A percentile compares a stretch with the other conserved stretches of the same genome.
These are phyloP conservation scores for Polyporus arcularius DNA, from an alignment of 768 basidiomycete species.

Conservation along the genomic window DNA sequence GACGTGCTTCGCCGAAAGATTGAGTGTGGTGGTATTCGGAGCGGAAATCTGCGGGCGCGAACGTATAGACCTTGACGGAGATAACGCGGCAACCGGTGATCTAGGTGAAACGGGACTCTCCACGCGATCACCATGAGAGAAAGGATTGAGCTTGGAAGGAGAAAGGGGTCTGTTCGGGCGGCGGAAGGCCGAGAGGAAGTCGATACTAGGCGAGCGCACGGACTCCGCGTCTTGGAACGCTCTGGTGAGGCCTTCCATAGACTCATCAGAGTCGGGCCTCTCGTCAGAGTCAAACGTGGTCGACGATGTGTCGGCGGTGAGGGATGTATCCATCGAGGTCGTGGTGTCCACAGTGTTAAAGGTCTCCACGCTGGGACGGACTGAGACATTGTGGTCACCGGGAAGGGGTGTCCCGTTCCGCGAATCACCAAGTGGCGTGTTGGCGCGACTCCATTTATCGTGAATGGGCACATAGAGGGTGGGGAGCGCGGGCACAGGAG, in stretches of 20 bases:
- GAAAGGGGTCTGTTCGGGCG: constrained; percentile 7
- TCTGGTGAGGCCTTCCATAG: constrained; percentile 20
- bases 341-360: constrained; percentile 8
- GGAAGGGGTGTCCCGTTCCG: constrained; percentile 18
- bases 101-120: constrained; percentile 5
- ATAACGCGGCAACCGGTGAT: constrained; percentile 9
- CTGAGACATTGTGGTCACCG: neutral
- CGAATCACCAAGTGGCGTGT: constrained; percentile 11
- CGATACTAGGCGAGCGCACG: constrained; percentile 28
- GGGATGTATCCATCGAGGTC: constrained; percentile 3
- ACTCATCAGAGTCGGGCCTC: constrained; percentile 11
- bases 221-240: constrained; percentile 30
- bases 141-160: constrained; percentile 6
- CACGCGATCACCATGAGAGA: neutral
- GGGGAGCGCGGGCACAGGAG: constrained; percentile 23
- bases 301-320: constrained; percentile 6
- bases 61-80: constrained; percentile 11
- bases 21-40: constrained; percentile 26
- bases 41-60: constrained; percentile 28
- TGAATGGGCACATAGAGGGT: constrained; percentile 16
- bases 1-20: constrained; percentile 20
- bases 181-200: constrained; percentile 28
- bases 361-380: constrained; percentile 20
- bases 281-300: constrained; percentile 16
- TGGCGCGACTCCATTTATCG: constrained; percentile 17